Percentiles rank a stretch among this genome's conserved stretches.
Evolutionary conservation across 495 filamentous ascomycete species (phyloP).

Genomic region (Aspergillus kassunensis): DNA sequence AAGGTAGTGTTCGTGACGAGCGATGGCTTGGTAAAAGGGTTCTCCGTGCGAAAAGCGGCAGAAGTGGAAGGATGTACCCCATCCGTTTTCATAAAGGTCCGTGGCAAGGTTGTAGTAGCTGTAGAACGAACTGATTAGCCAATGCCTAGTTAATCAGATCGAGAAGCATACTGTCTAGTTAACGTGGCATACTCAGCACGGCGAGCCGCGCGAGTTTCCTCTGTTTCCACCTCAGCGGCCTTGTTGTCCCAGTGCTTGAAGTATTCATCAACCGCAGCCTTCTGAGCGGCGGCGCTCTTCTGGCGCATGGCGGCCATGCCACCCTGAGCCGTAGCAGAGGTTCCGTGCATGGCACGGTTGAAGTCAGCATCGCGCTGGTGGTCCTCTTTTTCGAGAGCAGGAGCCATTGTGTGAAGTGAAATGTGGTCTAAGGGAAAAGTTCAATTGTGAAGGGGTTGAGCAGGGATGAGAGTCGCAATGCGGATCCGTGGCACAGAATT

Average conservation of each 20-base stretch:
- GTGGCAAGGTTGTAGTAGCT: slow-evolving; percentile 99
- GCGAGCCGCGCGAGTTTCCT: slow-evolving; percentile 73
- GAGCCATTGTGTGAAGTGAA: slow-evolving; percentile 55
- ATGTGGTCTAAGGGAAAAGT: slow-evolving; percentile 15
- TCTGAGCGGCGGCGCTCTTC: slow-evolving; percentile 79
- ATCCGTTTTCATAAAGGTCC: slow-evolving; percentile 96
- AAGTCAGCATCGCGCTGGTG: slow-evolving; percentile 88
- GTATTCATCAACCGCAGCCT: slow-evolving; percentile 92
- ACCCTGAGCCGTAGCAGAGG: slow-evolving; percentile 64
- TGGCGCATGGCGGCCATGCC: slow-evolving; percentile 79
- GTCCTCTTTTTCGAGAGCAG: slow-evolving; percentile 80
- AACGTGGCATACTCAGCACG: slow-evolving; percentile 90
- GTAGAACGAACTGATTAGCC: slow-evolving; percentile 18
- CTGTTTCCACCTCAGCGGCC: slow-evolving; percentile 71
- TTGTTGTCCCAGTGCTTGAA: slow-evolving; percentile 99
- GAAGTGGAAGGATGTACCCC: slow-evolving; percentile 96
- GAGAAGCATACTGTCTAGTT: slow-evolving; percentile 75
- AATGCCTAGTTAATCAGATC: background rate
- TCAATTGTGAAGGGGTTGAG: slow-evolving; percentile 8
- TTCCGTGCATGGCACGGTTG: slow-evolving; percentile 87
- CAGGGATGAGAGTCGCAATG: background rate
- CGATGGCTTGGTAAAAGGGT: slow-evolving; percentile 87
- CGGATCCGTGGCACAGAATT: background rate
- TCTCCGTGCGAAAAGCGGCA: slow-evolving; percentile 91
- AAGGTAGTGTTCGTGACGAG: slow-evolving; percentile 97